Base-by-base conservation (phyloP, 2,329 filamentous ascomycete species). In the Epichloe glyceriae region DNA sequence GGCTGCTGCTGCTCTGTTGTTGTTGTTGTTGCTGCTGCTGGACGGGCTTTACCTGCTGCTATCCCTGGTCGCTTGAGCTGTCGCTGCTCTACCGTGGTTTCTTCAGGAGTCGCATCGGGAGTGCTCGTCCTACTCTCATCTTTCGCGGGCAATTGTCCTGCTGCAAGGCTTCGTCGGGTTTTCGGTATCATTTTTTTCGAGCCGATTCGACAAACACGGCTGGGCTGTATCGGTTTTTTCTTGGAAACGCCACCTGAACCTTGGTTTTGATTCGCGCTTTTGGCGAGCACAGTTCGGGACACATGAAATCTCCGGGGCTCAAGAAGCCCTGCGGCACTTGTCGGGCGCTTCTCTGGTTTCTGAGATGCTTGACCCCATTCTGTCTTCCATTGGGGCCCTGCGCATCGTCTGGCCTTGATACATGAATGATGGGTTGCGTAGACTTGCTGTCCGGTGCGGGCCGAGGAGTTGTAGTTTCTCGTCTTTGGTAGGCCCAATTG, bases 121-220 rank as follows among this genome's bases (percentile, higher is more conserved):
- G 42, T 47, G 5, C 30, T 33, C 15, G 50, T 22, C 6, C 52
- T 49, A 20, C 46, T 17, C 6, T 46, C 33, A 11, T 42, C 35
- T 43, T 51, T 47, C 2, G 26, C 12, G 6, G 34, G 40, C 4
- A 38, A 40, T 30, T 53, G 50, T 37, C 53, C 54, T 4, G 55
- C 54, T 15, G 58, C 55, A 30, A 63, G 52, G 38, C 48, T 56
- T 26, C 51, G 50, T 5, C 56, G 57, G 14, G 51, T 39, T 35
- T 46, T 55, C 45, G 62, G 53, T 12, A 52, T 50, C 20, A 60
- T 66, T 59, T 60, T 56, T 60, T 71, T 46, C 69, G 67, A 45
- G 67, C 72, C 11, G 74, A 72, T 61, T 82, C 78, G 3, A 81
- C 70, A 53, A 82, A 82, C 2, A 80, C 65, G 7, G 76, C 70